Evolutionary conservation across 2,329 filamentous ascomycete genomes (phyloP).

Genomic region (Colletotrichum godetiae): DNA sequence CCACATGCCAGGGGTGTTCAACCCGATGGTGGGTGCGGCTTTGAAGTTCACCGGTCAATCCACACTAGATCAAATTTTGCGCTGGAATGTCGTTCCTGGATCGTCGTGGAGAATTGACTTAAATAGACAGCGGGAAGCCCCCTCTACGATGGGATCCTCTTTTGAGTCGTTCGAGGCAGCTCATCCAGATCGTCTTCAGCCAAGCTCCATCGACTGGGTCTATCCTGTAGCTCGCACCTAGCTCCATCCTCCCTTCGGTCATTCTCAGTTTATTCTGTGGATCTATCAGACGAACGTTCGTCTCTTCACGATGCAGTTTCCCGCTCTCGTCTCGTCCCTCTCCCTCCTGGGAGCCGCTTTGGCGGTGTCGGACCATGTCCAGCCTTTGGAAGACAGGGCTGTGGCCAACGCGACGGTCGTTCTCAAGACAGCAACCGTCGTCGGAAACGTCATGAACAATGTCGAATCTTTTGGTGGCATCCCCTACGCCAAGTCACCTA

Average conservation of each 20-base stretch:
- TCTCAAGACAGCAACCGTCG: constrained; percentile 38
- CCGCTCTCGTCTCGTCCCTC: constrained; percentile 24
- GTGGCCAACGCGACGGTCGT: constrained; percentile 31
- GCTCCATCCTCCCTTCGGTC: neutral
- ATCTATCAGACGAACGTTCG: neutral
- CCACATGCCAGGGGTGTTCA: neutral
- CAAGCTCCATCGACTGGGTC: constrained; percentile 18
- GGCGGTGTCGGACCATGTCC: constrained; percentile 19
- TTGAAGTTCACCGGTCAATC: constrained; percentile 6
- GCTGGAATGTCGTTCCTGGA: neutral
- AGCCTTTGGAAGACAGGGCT: constrained; percentile 27
- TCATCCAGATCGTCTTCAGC: constrained; percentile 16
- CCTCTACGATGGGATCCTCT: neutral
- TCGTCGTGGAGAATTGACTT: constrained; percentile 2
- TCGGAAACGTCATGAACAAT: constrained; percentile 37
- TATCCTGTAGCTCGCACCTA: neutral
- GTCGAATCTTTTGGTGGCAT: constrained; percentile 73
- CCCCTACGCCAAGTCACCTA: constrained; percentile 71
- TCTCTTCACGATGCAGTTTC: constrained; percentile 21
- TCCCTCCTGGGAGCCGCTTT: constrained; percentile 22
- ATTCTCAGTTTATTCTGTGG: neutral
- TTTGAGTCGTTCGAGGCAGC: constrained; percentile 9
- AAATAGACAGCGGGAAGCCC: constrained; percentile 14
- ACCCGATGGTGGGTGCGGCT: constrained; percentile 18
- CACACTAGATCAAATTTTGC: constrained; percentile 1